Base-by-base conservation (phyloP, 1,284 basidiomycete genomes). In the Naganishia albida region DNA sequence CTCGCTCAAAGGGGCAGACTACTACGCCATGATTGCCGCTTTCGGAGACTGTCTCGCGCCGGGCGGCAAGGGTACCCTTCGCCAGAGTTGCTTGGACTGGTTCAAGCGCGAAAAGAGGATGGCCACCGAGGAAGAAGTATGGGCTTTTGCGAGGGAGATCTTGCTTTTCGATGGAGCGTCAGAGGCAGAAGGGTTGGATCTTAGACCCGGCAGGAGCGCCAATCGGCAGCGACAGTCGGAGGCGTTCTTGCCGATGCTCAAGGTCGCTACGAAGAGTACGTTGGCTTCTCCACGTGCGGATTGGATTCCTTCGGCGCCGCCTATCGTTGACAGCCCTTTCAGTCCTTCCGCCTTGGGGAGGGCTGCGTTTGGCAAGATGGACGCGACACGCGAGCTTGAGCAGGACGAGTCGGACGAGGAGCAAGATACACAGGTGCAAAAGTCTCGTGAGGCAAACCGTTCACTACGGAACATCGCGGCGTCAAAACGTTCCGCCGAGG, bases 21-120 rank as follows among this genome's bases (percentile, higher is more conserved):
- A 87, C 84, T 82, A 83, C 1, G 84, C 83, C 62, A 85, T 93
- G 65, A 81, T 86, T 18, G 75, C 80, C 2, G 85, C 89, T 77
- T 91, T 94, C 72, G 78, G 78, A 0, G 80, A 81, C 26, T 85
- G 82, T 67, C 76, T 91, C 68, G 49, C 70, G 50, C 72, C 53
- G 1, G 76, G 78, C 0, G 75, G 75, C 3, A 70, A 72, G 20
- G 71, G 70, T 4, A 62, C 64, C 2, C 18, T 60, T 30, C 57
- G 57, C n/a, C 16, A n/a, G 13, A 50, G 23, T 4, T 60, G 57
- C n/a, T 23, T 60, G 28, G 10, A 49, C 10, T 60, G 57, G 57
- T 60, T 60, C 23, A 50, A 23, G 34, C 20, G 44, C 20, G n/a
- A 50, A 50, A 60, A 60, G 38, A 34, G 46, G 40, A 12, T 60